Percentiles rank a stretch among this genome's conserved stretches.
Conservation (phyloP, 352 stramenopile genomes). For the Blastocystis sp. region DNA sequence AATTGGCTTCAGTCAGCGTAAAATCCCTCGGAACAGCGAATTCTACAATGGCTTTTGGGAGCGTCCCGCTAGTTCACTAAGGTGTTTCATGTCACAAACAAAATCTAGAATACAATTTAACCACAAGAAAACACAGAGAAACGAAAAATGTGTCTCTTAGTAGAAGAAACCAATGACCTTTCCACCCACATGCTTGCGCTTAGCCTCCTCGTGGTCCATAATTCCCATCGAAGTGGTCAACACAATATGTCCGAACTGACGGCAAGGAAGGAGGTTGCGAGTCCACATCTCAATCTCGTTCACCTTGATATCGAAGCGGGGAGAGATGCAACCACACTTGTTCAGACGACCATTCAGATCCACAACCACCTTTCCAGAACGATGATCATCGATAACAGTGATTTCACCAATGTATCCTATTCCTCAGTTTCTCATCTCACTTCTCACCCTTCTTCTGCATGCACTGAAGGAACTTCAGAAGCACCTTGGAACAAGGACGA, state of each 20-base stretch:
- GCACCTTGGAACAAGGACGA: conserved; percentile 96
- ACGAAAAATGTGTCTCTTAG: conserved; percentile 69
- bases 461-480: conserved; percentile 99
- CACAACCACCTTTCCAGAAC: conserved; percentile 95
- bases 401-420: conserved; percentile 99
- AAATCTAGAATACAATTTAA: no score
- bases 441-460: conserved; percentile 90
- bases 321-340: no score
- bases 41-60: no score
- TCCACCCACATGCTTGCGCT: conserved; percentile 97
- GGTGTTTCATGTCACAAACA: no score
- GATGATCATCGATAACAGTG: conserved; percentile 98
- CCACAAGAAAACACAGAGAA: not conserved
- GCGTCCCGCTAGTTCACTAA: no score
- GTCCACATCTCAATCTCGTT: no score
- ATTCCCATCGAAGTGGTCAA: conserved; percentile 82
- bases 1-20: not conserved
- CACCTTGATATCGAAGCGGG: no score
- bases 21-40: no score
- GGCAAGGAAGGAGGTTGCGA: no score
- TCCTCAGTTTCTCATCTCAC: not conserved
- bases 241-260: conserved; percentile 69
- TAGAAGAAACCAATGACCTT: conserved; percentile 99
- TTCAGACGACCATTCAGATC: conserved; percentile 94
- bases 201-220: conserved; percentile 83